Base-by-base conservation (phyloP, 1,139 yeast genomes). In the Fermentozyma sake region DNA sequence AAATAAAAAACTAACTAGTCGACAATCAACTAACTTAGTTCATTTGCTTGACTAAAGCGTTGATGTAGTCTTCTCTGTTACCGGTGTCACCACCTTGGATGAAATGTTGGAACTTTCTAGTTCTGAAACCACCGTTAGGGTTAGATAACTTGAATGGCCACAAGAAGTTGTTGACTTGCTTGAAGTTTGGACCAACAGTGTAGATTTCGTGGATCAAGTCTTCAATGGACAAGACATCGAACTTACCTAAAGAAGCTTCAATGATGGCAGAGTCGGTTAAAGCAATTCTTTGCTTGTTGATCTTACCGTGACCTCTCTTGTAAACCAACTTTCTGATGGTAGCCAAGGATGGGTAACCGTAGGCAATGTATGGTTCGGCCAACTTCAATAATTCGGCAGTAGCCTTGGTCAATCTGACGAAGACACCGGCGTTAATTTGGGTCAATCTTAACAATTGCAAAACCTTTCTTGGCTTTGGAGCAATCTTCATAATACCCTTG, bases 41-140 rank as follows among this genome's bases (percentile, higher is more conserved):
- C 94, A 84, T 85, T 68, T 93, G 86, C 79, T 89, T 87, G 67
- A 91, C 89, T 72, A 93, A 84, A 68, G 85, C 83, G 81, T 91
- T 91, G 75, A 91, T 91, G 86, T 77, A 82, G 63, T 89, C 85
- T 76, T 91, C 98, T 74, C 97, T 87, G 95, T 91, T 89, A 80
- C 98, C 98, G 68, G 89, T 78, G 74, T 96, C 84, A 79, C 98
- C 98, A 77, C 98, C 97, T 78, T 89, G 96, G 79, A 91, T 85
- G 68, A 85, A 91, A 77, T 91, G 98, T 79, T 81, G 82, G 95
- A 91, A 91, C 81, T 91, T 91, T 83, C 97, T 87, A 50, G 87
- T 85, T 75, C 96, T 95, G 97, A 96, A 91, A 70, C 98, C 98
- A 69, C 98, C 98, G 67, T 79, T 79, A 67, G 98, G 98, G 82